A percentile compares a stretch with the other conserved stretches of the same genome.
Conservation (phyloP, 1,139 yeast species). For the Geotrichum europaeum region DNA sequence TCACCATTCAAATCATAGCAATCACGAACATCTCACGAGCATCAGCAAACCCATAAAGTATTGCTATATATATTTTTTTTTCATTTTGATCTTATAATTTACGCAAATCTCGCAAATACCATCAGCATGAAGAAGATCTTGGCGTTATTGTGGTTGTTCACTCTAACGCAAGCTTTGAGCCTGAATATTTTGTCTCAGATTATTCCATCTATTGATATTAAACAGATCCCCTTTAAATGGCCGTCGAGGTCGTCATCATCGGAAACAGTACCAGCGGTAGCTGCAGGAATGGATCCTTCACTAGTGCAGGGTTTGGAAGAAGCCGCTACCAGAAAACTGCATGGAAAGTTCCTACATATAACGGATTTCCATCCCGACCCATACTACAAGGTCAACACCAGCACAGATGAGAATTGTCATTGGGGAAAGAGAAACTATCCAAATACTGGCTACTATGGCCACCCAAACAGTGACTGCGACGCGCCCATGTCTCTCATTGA, state of each 20-base stretch:
- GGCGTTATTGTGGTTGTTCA: neutral
- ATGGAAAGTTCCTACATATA: constrained; percentile 76
- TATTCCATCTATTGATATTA: neutral
- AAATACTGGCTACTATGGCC: constrained; percentile 20
- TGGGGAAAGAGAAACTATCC: constrained; percentile 34
- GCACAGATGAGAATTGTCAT: constrained; percentile 54
- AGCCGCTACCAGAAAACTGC: constrained; percentile 27
- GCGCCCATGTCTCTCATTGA: constrained; percentile 61
- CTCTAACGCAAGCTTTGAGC: neutral
- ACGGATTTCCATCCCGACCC: constrained; percentile 86
- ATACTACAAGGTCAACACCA: constrained; percentile 50
- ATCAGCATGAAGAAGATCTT: neutral
- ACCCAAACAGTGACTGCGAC: constrained; percentile 37
- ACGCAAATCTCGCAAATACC: neutral
- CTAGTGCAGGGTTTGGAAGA: neutral
- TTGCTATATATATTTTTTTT: neutral
- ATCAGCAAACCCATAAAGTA: neutral
- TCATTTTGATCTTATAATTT: neutral
- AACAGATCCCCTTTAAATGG: neutral
- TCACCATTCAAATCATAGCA: neutral
- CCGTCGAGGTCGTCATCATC: neutral
- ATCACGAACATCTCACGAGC: neutral
- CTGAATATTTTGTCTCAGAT: neutral
- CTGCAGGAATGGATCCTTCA: neutral
- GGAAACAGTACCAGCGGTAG: neutral